Conservation (phyloP, 108 stramenopile species). For the Schizochytrium sp. region DNA sequence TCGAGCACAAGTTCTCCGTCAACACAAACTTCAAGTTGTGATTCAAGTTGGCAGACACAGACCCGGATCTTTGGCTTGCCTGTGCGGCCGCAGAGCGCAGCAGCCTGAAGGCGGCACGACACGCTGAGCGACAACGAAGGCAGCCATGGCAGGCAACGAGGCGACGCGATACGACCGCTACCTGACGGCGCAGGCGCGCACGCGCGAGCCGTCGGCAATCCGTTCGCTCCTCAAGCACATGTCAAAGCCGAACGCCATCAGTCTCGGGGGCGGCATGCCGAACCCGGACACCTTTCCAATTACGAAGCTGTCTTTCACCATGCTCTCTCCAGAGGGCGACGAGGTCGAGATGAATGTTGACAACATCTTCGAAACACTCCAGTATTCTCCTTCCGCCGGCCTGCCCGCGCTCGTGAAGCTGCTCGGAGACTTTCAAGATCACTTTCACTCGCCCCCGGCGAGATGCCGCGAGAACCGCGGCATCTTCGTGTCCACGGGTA, state of each 20-base stretch:
- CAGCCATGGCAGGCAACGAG: too few relatives aligned
- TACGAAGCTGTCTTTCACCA: background rate
- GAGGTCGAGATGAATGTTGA: background rate
- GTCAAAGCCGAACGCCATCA: constrained; percentile 27
- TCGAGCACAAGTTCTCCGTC: too few relatives aligned
- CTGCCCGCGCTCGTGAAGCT: constrained; percentile 24
- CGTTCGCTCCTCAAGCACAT: constrained; percentile 29
- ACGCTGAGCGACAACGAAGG: too few relatives aligned
- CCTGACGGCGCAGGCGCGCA: background rate
- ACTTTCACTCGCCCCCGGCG: background rate
- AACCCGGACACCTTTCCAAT: constrained; percentile 37
- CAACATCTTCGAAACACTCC: constrained; percentile 23
- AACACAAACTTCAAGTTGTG: too few relatives aligned
- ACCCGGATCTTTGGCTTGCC: too few relatives aligned
- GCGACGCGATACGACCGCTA: background rate
- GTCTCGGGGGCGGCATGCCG: constrained; percentile 45
- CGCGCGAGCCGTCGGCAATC: constrained; percentile 24
- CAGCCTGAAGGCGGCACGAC: too few relatives aligned
- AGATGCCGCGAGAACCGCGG: background rate
- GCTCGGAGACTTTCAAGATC: constrained; percentile 23
- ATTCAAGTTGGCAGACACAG: too few relatives aligned
- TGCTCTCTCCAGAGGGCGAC: background rate
- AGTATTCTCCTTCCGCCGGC: constrained; percentile 42
- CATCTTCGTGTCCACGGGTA: constrained; percentile 34
- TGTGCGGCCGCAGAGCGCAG: too few relatives aligned